Evolutionary conservation across 1,284 basidiomycete species (phyloP), one percentile per base, ranked within the genome.

Genomic region (Phellinidium pouzarii): DNA sequence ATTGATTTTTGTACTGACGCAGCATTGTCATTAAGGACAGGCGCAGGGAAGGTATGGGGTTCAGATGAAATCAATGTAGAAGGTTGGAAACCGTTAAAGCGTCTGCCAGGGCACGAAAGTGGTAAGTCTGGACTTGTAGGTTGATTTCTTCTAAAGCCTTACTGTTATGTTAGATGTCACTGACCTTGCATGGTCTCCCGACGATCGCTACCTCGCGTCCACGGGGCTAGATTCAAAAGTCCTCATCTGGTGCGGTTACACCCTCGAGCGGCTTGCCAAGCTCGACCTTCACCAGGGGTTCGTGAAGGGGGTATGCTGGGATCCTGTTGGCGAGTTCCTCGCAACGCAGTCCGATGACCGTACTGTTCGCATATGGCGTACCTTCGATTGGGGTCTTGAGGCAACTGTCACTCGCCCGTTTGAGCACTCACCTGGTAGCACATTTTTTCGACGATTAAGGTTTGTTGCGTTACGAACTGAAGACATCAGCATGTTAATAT

Each of bases 301-400:
- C 66, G 94, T 99, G 60, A 99, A 99, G 69, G 96, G 96, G 50
- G 91, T 99, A 46, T 94, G 91, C 62, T 99, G 94, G 83, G 96
- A 99, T 69, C 95, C 96, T 1, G 90, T 95, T 3, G 95, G 95
- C 44, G 89, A 97, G 68, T 98, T 86, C 65, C 80, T 99, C 49
- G 94, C 94, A 5, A 96, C 94, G n/a, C 84, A 94, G 68, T 95
- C 93, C 11, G 95, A 98, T 66, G 96, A 99, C 71, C 85, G 91
- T 66, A 88, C 90, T 1, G 90, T 98, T 58, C 95, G 95, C 64
- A 88, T 99, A 44, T 99, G 96, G 96, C 80, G 90, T 59, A 96
- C 94, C 0, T 83, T 80, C 7, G 92, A 95, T 61, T 99, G 96
- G 95, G 72, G 77, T 7, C 68, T 94, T 6, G 90, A 94, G 59